Evolutionary conservation across 495 filamentous ascomycete species (phyloP), one percentile per base, ranked within the genome.

Genomic region (Penicillium odoratum): DNA sequence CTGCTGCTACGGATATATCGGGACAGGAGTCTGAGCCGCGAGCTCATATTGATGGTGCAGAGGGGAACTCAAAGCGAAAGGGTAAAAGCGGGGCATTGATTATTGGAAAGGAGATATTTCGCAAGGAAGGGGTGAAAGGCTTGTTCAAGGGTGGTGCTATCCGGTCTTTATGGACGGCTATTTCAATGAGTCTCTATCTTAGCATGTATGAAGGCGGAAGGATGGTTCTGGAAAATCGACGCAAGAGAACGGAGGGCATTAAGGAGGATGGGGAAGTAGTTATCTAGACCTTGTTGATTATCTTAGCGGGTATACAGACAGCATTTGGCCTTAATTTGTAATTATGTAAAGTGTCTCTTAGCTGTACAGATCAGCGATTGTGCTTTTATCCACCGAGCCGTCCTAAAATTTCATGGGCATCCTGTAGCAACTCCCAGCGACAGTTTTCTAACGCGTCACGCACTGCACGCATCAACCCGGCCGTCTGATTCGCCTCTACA

Each of bases 141-240:
- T 67, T 97, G 18, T 95, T 92, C 60, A 80, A 86, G 31, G 92
- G 92, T n/a, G 90, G 87, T 1, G 72, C 75, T 10, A 74, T 96
- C 61, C 83, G 93, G 50, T 81, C 80, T n/a, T 79, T 80, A 3
- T 96, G 92, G 92, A 92, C 92, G 28, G 84, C 88, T 11, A 56
- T 94, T 13, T 88, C 91, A 7, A 85, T 88, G 61, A 90, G 93
- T 7, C 69, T 96, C 30, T 96, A 96, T 79, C 76, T 97, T 10
- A 88, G 91, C 16, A 85, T 88, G 18, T 96, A 96, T 73, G 91
- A 97, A 69, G 85, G 84, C 54, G 87, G 87, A 28, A 81, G 91
- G 61, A 73, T 86, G 36, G 91, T 85, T 77, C 74, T 96, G 42
- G 85, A 85, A 59, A 79, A 76, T 40, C 59, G 69, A 34, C 63